Percentiles rank a stretch among this genome's conserved stretches.
Evolutionary conservation across 495 filamentous ascomycete genomes (phyloP).

Genomic region (Baudoinia panamericana): DNA sequence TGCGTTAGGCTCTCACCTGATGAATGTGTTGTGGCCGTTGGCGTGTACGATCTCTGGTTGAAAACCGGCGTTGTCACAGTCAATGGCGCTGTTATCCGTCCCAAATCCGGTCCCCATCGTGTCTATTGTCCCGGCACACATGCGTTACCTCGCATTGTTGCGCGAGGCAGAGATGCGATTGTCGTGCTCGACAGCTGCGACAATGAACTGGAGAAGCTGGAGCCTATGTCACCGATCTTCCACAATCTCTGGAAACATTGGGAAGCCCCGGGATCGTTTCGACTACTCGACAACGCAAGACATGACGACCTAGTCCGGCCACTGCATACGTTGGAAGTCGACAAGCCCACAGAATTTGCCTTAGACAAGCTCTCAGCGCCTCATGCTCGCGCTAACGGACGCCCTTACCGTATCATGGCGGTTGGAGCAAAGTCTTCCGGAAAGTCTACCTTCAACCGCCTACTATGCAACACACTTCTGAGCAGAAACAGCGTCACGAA

Average conservation of each 20-base stretch:
- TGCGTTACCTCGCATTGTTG: conserved; percentile 58
- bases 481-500: conserved; percentile 28
- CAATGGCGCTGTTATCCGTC: conserved; percentile 49
- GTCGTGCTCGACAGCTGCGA: conserved; percentile 43
- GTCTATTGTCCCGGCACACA: conserved; percentile 67
- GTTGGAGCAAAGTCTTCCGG: conserved; percentile 67
- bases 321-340: conserved; percentile 12
- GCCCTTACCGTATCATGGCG: conserved; percentile 13
- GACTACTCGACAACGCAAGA: too few species aligned
- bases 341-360: neutral
- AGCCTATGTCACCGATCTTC: conserved; percentile 63
- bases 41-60: conserved; percentile 61
- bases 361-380: too few species aligned
- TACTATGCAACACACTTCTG: conserved; percentile 64
- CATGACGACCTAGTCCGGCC: conserved; percentile 11
- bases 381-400: too few species aligned
- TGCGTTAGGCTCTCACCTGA: conserved; percentile 4
- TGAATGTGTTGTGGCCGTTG: conserved; percentile 54
- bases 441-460: conserved; percentile 71
- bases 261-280: too few species aligned
- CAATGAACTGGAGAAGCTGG: too few species aligned
- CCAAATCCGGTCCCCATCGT: conserved; percentile 40
- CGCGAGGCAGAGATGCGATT: conserved; percentile 40
- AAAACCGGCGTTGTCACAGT: conserved; percentile 49
- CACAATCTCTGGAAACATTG: conserved; percentile 69